Evolutionary conservation across 2,329 filamentous ascomycete genomes (phyloP).

Genomic region (Xylariaceae sp.): DNA sequence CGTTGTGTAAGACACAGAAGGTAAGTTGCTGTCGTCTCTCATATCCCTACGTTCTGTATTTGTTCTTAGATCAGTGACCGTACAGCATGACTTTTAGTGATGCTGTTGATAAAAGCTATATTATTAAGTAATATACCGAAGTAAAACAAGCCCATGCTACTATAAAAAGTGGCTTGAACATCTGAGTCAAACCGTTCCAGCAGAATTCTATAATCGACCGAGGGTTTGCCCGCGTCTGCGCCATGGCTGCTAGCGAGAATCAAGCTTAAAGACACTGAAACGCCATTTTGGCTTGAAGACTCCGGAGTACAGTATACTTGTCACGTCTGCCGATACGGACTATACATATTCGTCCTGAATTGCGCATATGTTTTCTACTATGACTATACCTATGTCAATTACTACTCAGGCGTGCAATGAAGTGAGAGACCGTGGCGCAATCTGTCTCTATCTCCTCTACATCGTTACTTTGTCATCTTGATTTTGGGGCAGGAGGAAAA

Average conservation of each 20-base stretch:
- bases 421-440: too few species aligned
- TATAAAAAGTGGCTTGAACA: constrained; percentile 31
- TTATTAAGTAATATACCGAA: constrained; percentile 16
- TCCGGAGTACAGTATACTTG: too few species aligned
- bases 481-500: too few species aligned
- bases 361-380: too few species aligned
- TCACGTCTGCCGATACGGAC: not conserved
- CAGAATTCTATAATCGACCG: constrained; percentile 37
- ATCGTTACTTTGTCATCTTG: too few species aligned
- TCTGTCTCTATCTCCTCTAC: too few species aligned
- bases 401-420: too few species aligned
- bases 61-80: constrained; percentile 18
- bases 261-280: constrained; percentile 32
- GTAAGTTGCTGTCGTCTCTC: too few species aligned
- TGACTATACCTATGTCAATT: too few species aligned
- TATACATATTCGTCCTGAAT: too few species aligned
- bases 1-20: too few species aligned
- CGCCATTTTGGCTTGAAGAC: constrained; percentile 28
- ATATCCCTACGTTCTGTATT: constrained; percentile 18
- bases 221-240: constrained; percentile 38
- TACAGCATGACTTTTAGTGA: constrained; percentile 9
- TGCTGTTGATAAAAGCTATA: constrained; percentile 18
- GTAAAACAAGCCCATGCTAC: constrained; percentile 26
- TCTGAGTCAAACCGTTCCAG: constrained; percentile 31
- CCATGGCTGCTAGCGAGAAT: constrained; percentile 31